Base-by-base conservation (phyloP, 352 stramenopile species). In the Globisporangium yorkense region DNA sequence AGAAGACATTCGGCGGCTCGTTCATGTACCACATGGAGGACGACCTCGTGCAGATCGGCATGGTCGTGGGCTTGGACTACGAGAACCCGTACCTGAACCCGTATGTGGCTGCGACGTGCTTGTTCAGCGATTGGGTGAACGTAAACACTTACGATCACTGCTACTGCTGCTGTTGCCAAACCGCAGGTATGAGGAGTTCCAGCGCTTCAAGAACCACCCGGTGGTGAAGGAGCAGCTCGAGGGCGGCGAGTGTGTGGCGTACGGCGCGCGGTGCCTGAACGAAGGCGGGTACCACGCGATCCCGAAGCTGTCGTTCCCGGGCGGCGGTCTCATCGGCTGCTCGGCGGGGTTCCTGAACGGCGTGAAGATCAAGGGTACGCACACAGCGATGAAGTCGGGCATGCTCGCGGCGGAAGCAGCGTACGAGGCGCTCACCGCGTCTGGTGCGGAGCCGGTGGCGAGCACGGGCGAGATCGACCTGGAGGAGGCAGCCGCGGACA, bases 1-100 rank as follows among this genome's bases (percentile, higher is more conserved):
- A 97, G 56, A 97, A 98, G 71, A 96, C 89, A 0, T 99, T 98
- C 74, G 97, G 97, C 12, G 97, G 97, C 27, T 97, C 89, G 24
- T 99, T 99, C 83, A 83, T 99, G 62, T 99, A 99, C 75, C 96
- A 99, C 79, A 98, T 98, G 87, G 84, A 96, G 45, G 90, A 97
- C n/a, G 92, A 98, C 50, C 77, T 98, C 7, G 84, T 98, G 37
- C 86, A 98, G 64, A 86, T 97, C 64, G 97, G 97, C 35, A 69
- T 99, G 21, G 97, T 99, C 31, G 87, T 99, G 31, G 97, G 97
- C 43, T 75, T 99, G 29, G 97, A 99, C 80, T 99, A 99, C 72
- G 84, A 97, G 60, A 99, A 99, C 80, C 97, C 97, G 16, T 98
- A 99, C 77, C 76, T 99, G 24, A 99, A 98, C 75, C 97, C 96